These are phyloP conservation scores for Canna indica DNA, from an alignment of 176 grass and related monocot genomes.

Conservation along the genomic window DNA sequence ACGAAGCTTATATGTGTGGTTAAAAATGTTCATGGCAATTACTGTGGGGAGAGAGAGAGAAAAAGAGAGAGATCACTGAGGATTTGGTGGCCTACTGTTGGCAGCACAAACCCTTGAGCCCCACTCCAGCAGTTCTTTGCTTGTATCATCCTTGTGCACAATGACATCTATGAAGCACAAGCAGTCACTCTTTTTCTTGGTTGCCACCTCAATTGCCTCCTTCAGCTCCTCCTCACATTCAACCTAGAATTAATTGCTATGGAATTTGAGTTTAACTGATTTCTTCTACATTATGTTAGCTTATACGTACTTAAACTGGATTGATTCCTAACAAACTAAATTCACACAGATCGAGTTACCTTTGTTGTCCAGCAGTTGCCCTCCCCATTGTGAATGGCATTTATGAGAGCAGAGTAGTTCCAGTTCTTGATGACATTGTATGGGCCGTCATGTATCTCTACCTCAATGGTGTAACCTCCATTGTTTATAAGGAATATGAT, in stretches of 20 bases:
- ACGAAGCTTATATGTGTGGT: background rate
- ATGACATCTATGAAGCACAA: conserved; percentile 1
- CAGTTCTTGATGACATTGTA: conserved; percentile 10
- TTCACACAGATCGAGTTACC: too few species aligned
- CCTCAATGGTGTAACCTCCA: conserved; percentile 5
- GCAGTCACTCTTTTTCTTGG: background rate
- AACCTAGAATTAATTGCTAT: background rate
- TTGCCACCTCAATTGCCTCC: background rate
- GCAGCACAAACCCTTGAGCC: conserved; percentile 3
- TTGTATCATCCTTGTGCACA: conserved; percentile 5
- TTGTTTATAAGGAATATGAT: conserved; percentile 9
- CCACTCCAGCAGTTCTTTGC: conserved; percentile 6
- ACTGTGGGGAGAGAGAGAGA: background rate
- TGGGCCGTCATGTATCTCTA: conserved; percentile 1
- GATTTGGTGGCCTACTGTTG: conserved; percentile 2
- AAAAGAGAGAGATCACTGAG: background rate
- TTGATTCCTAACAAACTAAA: too few species aligned
- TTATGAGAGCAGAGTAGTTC: background rate
- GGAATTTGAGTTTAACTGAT: background rate
- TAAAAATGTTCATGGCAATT: background rate
- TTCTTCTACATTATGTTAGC: background rate
- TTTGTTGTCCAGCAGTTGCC: conserved; percentile 5
- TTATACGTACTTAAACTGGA: background rate
- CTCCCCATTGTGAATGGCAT: background rate
- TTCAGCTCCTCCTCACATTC: background rate